Conservation (phyloP, 352 stramenopile species). For the Phytophthora pistaciae region DNA sequence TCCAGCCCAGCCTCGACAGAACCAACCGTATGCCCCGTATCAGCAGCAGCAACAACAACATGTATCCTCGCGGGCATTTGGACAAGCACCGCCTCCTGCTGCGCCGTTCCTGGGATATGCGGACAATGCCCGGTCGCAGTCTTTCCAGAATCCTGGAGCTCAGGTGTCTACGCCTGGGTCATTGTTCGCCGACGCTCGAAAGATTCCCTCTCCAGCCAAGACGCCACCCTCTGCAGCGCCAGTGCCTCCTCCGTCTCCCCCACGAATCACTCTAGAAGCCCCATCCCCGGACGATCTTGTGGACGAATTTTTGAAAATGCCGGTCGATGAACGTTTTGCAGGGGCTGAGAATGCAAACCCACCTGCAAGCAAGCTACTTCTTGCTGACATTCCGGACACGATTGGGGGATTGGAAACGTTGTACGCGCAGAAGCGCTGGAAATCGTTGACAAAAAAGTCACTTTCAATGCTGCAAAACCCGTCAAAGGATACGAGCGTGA, state of each 20-base stretch:
- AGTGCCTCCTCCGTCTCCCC: conserved; percentile 20
- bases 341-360: conserved; percentile 29
- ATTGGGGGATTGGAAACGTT: conserved; percentile 61
- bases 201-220: conserved; percentile 22
- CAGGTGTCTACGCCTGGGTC: conserved; percentile 21
- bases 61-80: conserved; percentile 31
- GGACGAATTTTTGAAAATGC: conserved; percentile 70
- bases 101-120: conserved; percentile 77
- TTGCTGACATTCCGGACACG: conserved; percentile 69
- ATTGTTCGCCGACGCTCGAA: conserved; percentile 25
- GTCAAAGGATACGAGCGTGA: conserved; percentile 51
- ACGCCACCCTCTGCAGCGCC: conserved; percentile 22
- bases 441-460: conserved; percentile 78
- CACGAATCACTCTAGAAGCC: conserved; percentile 35
- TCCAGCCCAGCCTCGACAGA: conserved; percentile 26
- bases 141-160: conserved; percentile 33
- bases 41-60: conserved; percentile 32
- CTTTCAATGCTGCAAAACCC: conserved; percentile 76
- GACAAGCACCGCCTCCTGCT: conserved; percentile 64
- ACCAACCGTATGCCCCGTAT: conserved; percentile 29
- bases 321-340: conserved; percentile 50
- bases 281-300: conserved; percentile 60
- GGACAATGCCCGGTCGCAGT: conserved; percentile 55
- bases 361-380: conserved; percentile 53
- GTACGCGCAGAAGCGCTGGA: conserved; percentile 78